phyloP scores from a whole-genome alignment of 1,284 basidiomycete genomes.

The Apiotrichum domesticum region DNA sequence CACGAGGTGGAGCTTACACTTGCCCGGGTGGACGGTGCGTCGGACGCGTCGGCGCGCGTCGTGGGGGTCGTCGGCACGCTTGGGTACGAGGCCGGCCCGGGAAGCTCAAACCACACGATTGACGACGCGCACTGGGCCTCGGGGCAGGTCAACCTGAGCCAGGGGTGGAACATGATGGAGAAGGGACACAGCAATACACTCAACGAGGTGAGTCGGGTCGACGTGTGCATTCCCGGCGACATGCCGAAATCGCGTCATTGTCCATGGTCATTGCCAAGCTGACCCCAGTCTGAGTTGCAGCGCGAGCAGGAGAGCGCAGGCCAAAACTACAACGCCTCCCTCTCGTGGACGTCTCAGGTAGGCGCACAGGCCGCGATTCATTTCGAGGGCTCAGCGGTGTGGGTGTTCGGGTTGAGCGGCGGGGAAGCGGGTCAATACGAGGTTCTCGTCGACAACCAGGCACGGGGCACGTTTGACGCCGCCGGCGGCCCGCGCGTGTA shows the following conservation, averaged over 20 bases:
- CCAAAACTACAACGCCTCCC: conserved; percentile 21
- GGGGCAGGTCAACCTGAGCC: conserved; percentile 22
- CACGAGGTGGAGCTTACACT: conserved; percentile 20
- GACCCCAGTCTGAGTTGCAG: conserved; percentile 20
- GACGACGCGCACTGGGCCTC: conserved; percentile 37
- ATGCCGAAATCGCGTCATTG: not conserved
- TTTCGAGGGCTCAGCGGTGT: conserved; percentile 27
- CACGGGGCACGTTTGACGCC: conserved; percentile 24
- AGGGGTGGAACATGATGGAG: conserved; percentile 41
- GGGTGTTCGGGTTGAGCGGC: conserved; percentile 30
- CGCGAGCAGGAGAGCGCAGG: conserved; percentile 13
- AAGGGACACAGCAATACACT: conserved; percentile 26
- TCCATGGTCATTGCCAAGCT: not conserved
- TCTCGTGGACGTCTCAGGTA: conserved; percentile 31
- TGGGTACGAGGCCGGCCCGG: conserved; percentile 7
- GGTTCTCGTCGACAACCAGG: conserved; percentile 26
- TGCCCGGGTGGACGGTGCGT: not conserved
- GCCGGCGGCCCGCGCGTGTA: conserved; percentile 24
- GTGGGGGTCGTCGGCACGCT: conserved; percentile 18
- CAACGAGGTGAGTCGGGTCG: conserved; percentile 19
- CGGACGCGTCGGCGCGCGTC: conserved; percentile 19
- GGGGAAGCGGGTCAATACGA: conserved; percentile 25
- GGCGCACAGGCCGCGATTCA: conserved; percentile 21
- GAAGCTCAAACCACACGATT: conserved; percentile 25
- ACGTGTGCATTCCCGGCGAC: not conserved